Evolutionary conservation across 257 asterid genomes (phyloP), one percentile per base, ranked within the genome.

Genomic region (Plectranthus barbatus): DNA sequence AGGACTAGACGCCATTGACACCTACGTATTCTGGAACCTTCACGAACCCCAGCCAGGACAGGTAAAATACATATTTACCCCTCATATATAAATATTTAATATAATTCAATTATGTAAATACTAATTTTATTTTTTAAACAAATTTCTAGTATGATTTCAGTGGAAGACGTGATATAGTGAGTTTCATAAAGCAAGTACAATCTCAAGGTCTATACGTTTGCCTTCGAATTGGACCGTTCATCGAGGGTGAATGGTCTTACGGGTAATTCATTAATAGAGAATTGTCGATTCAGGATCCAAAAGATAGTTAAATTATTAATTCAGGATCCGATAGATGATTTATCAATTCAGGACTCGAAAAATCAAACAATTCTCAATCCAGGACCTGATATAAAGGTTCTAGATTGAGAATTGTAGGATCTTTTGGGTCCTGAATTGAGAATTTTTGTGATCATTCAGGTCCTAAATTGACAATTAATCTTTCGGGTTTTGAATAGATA

Each of bases 1-100:
- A 0, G 98, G 98, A 37, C 17, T 91, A 3, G 86, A 84, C 50
- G 86, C 80, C 6, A 91, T 91, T 36, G 90, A 83, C 52, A 91
- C 98, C 1, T 91, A 91, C 12, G 92, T 86, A 3, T 91, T 91
- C 68, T 91, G 96, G 98, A 81, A 88, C 74, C 77, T 88, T n/a
- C 96, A 91, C 29, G 98, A 91, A 63, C 90, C 92, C 21, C 75
- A 72, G 46, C 83, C 63, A 2, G 92, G 95, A 51, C 80, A 83
- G 81, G 97, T 88, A 18, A 15, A 33, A 10, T 13, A 26, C 58
- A 14, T 33, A 23, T 23, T 37, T 37, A 11, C 13, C 44, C 44
- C 13, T 37, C n/a, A n/a, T n/a, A 47, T 9, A 11, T 1, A 39
- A 1, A 39, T 50, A 54, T 15, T 6, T 54, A 2, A n/a, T 47